Percentiles rank a stretch among this genome's conserved stretches.
Evolutionary conservation across 176 grass and related monocot genomes (phyloP).

Genomic region (Sorghum bicolor): Sorghum_bicolor_NCBIv3 NC_012873.2:63637501-63638000

Average conservation of each 20-base stretch:
- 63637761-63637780: conserved; percentile 73
- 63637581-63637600: conserved; percentile 93
- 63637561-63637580: conserved; percentile 95
- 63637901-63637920: conserved; percentile 41
- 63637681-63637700: conserved; percentile 80
- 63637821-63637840: conserved; percentile 86
- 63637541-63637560: conserved; percentile 77
- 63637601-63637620: conserved; percentile 67
- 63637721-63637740: conserved; percentile 76
- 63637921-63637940: not conserved
- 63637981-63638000: not conserved
- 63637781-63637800: conserved; percentile 81
- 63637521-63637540: conserved; percentile 41
- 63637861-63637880: conserved; percentile 92
- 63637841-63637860: conserved; percentile 92
- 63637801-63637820: conserved; percentile 96
- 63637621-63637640: conserved; percentile 75
- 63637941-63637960: not conserved
- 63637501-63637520: conserved; percentile 62
- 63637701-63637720: conserved; percentile 48
- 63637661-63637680: conserved; percentile 89
- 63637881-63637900: conserved; percentile 31
- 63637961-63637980: not conserved
- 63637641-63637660: conserved; percentile 87
- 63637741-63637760: conserved; percentile 73